These are phyloP conservation scores for Harringtonia lauricola DNA, from an alignment of 2,329 filamentous ascomycete species.

Conservation along the genomic window DNA sequence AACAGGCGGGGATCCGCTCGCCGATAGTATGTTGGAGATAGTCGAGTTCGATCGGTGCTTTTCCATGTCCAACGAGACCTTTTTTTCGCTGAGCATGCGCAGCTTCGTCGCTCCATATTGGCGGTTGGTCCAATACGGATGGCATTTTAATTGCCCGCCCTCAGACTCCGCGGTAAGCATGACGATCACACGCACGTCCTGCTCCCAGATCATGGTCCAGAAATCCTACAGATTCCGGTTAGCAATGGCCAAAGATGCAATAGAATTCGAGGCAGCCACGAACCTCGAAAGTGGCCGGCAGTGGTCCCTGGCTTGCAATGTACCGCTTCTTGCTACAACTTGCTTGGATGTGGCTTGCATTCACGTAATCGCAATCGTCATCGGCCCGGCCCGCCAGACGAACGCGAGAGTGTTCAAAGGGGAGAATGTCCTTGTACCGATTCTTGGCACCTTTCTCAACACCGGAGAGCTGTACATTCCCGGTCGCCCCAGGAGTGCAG, in stretches of 20 bases:
- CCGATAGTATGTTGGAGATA: slow-evolving; percentile 15
- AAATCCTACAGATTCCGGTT: slow-evolving; percentile 56
- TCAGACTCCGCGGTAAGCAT: slow-evolving; percentile 95
- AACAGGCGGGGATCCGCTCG: background rate
- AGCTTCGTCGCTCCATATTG: slow-evolving; percentile 71
- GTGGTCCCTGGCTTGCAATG: slow-evolving; percentile 88
- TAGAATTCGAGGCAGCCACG: too few species aligned
- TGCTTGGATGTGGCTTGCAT: slow-evolving; percentile 78
- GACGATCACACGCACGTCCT: slow-evolving; percentile 87
- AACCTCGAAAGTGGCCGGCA: slow-evolving; percentile 87
- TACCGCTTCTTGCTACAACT: slow-evolving; percentile 80
- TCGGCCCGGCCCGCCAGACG: slow-evolving; percentile 57
- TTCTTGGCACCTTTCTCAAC: slow-evolving; percentile 95
- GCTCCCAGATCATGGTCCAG: slow-evolving; percentile 95
- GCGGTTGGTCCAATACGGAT: slow-evolving; percentile 78
- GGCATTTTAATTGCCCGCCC: slow-evolving; percentile 87
- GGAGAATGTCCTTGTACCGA: slow-evolving; percentile 94
- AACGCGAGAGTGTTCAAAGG: slow-evolving; percentile 88
- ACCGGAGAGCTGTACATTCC: slow-evolving; percentile 65
- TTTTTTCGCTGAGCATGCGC: slow-evolving; percentile 69
- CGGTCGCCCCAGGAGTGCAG: slow-evolving; percentile 15
- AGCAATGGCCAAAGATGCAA: background rate
- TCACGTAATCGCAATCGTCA: slow-evolving; percentile 83
- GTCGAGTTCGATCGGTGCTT: slow-evolving; percentile 32
- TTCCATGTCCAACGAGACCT: slow-evolving; percentile 64